Percentiles rank a stretch among this genome's conserved stretches.
Evolutionary conservation across 108 stramenopile genomes (phyloP).

Genomic region (Fistulifera pelliculosa): DNA sequence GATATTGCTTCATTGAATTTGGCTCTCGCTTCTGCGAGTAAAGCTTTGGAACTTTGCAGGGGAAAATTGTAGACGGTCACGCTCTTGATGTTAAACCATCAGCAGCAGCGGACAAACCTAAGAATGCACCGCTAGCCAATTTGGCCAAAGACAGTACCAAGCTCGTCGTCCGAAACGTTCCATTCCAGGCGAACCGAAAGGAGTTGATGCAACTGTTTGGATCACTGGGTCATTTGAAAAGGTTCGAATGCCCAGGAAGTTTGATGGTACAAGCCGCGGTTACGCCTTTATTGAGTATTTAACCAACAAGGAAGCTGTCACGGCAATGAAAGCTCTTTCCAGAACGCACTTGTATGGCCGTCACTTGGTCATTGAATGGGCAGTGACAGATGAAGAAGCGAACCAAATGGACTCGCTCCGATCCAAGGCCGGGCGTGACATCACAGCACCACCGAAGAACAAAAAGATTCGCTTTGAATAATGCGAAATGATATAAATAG

Average conservation of each 20-base stretch:
- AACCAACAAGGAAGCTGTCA: constrained; percentile 86
- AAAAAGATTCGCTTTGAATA: constrained; percentile 4
- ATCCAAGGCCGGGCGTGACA: constrained; percentile 71
- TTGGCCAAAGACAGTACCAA: constrained; percentile 57
- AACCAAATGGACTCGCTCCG: constrained; percentile 39
- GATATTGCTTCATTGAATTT: constrained; percentile 98
- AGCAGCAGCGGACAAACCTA: constrained; percentile 33
- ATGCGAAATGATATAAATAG: neutral
- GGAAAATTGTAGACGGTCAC: constrained; percentile 86
- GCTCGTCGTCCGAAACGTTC: constrained; percentile 93
- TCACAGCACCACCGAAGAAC: constrained; percentile 4
- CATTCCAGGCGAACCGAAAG: constrained; percentile 89
- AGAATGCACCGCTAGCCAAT: constrained; percentile 1
- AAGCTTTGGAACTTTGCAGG: constrained; percentile 79
- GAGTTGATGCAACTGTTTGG: constrained; percentile 92
- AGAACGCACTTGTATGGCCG: constrained; percentile 96
- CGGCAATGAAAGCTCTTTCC: constrained; percentile 77
- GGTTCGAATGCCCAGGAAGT: constrained; percentile 96
- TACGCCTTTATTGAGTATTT: constrained; percentile 97
- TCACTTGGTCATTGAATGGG: constrained; percentile 97
- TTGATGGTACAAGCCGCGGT: constrained; percentile 93
- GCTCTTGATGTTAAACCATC: constrained; percentile 83
- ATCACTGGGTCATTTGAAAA: constrained; percentile 84
- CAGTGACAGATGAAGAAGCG: constrained; percentile 61
- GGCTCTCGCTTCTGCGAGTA: constrained; percentile 48